These are phyloP conservation scores for Saturnispora hagleri DNA, from an alignment of 805 yeast species.

Conservation along the genomic window DNA sequence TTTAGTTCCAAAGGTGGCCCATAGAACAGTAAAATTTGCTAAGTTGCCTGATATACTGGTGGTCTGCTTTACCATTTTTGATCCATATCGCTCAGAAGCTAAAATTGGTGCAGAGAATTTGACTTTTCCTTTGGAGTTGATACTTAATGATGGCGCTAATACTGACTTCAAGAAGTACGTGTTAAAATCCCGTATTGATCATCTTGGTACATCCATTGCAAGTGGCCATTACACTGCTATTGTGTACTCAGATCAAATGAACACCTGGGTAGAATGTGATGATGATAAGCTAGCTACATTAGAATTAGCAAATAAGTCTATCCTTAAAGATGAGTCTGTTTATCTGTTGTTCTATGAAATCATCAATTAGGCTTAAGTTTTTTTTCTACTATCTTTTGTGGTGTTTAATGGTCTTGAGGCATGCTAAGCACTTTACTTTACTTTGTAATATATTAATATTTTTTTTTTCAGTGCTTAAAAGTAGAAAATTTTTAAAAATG, in stretches of 20 bases:
- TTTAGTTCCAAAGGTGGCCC: slow-evolving; percentile 23
- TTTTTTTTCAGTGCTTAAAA: background rate
- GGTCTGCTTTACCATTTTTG: slow-evolving; percentile 27
- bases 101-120: slow-evolving; percentile 20
- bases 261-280: slow-evolving; percentile 64
- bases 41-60: slow-evolving; percentile 28
- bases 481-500: background rate
- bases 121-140: slow-evolving; percentile 17
- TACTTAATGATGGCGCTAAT: slow-evolving; percentile 29
- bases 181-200: slow-evolving; percentile 59
- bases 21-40: slow-evolving; percentile 24
- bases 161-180: slow-evolving; percentile 36
- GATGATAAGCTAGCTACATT: slow-evolving; percentile 50
- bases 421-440: background rate
- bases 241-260: slow-evolving; percentile 39
- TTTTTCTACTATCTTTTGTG: background rate
- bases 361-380: background rate
- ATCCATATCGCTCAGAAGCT: slow-evolving; percentile 20
- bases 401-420: background rate
- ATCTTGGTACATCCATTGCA: slow-evolving; percentile 50
- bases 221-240: slow-evolving; percentile 74
- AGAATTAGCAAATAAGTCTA: slow-evolving; percentile 29
- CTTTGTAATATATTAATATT: background rate
- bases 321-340: slow-evolving; percentile 42
- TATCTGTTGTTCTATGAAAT: slow-evolving; percentile 54